Evolutionary conservation across 2,329 filamentous ascomycete genomes (phyloP), one percentile per base, ranked within the genome.

Genomic region (Curvularia verruculosa): DNA sequence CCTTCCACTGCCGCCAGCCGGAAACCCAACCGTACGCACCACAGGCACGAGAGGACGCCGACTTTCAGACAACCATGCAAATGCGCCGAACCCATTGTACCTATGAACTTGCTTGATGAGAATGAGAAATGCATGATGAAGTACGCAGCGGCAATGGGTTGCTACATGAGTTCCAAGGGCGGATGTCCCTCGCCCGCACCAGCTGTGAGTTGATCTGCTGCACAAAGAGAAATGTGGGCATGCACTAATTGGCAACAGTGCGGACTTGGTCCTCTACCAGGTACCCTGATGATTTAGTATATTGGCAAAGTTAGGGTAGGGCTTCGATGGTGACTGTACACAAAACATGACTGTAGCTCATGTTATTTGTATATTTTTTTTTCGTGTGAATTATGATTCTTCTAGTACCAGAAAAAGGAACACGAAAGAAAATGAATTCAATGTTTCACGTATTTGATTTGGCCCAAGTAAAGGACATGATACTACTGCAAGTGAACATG

Each of bases 71-170:
- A 46, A 13, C 23, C 34, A 12, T 74, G 71, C 47, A 56, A 69
- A 10, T 74, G 70, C 45, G 21, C 52, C 8, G 63, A 63, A 51
- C 67, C 71, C 1, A 55, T 74, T 29, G 57, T 74, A 12, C 71
- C 71, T 1, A 52, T 62, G 31, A 62, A 70, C 45, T 31, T 66
- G 55, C 58, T 74, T 41, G 64, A 51, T 21, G 52, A 54, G 13
- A 61, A 63, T 8, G 69, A 74, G 61, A 62, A 49, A 50, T 66
- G 63, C 49, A 50, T 60, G 44, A 62, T 66, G 59, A 55, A 64
- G 18, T 54, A 60, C 37, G 57, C 63, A 7, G 53, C 59, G 15
- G 48, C 53, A 3, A 59, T 66, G 57, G 63, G 59, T 5, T 66
- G 63, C 47, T 66, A 59, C 31, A 21, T 64, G 23, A 50, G 52